Percentiles rank a stretch among this genome's conserved stretches.
phyloP scores from a whole-genome alignment of 2,329 filamentous ascomycete species.

The Beauveria rudraprayagi region DNA sequence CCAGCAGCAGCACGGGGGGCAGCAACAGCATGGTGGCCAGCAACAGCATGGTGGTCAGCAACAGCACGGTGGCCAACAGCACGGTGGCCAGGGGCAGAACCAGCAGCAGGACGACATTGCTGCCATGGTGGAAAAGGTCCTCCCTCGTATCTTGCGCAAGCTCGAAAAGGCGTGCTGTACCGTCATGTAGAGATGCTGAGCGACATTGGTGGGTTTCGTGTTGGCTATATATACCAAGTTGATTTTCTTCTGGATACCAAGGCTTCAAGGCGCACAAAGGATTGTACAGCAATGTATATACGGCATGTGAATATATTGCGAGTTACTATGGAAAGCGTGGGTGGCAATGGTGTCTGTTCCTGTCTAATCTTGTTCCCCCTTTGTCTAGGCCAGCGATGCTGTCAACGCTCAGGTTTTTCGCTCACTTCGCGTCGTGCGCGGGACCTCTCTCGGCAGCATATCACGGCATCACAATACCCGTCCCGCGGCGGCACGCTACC shows the following conservation, averaged over 20 bases:
- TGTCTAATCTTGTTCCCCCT: too few relatives aligned
- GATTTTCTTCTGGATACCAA: constrained; percentile 2
- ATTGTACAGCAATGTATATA: background rate
- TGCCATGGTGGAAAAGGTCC: constrained; percentile 50
- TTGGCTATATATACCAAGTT: constrained; percentile 3
- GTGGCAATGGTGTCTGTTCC: too few relatives aligned
- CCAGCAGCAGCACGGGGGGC: constrained; percentile 26
- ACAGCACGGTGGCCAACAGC: constrained; percentile 33
- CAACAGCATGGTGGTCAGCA: constrained; percentile 31
- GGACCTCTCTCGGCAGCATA: background rate
- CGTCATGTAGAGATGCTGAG: constrained; percentile 53
- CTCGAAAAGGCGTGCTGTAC: constrained; percentile 63
- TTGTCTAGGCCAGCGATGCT: background rate
- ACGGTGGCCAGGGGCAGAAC: constrained; percentile 32
- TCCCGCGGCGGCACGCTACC: background rate
- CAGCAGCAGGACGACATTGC: constrained; percentile 46
- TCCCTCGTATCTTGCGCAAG: constrained; percentile 54
- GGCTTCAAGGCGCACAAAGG: constrained; percentile 1
- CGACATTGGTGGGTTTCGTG: background rate
- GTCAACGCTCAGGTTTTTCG: background rate
- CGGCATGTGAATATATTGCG: background rate
- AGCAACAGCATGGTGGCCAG: constrained; percentile 31
- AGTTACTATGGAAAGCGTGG: background rate
- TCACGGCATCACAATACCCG: background rate
- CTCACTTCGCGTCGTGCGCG: background rate